Percentiles rank a stretch among this genome's conserved stretches.
phyloP scores from a whole-genome alignment of 176 grass and related monocot genomes.

The Thinopyrum elongatum region DNA sequence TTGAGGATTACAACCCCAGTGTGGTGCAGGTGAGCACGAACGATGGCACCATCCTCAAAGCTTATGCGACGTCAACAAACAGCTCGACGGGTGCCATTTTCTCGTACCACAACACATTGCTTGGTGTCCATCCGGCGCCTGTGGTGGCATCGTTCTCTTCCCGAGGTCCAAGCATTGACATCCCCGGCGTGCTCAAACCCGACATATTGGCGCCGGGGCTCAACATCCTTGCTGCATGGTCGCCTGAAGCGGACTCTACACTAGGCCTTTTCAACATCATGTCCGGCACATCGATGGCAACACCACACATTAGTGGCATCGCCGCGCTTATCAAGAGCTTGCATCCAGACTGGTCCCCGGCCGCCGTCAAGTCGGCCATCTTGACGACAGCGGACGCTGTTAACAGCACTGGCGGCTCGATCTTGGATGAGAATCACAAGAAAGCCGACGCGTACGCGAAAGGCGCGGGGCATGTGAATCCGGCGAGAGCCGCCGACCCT shows the following conservation, averaged over 20 bases:
- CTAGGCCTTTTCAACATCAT: background rate
- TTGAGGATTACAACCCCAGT: background rate
- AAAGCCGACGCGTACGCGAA: background rate
- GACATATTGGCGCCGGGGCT: background rate
- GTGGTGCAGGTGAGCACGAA: background rate
- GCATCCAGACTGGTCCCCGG: background rate
- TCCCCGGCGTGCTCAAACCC: background rate
- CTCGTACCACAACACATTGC: background rate
- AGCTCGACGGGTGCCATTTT: background rate
- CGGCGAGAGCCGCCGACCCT: background rate
- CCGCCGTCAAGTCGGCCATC: background rate
- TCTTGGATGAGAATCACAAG: background rate
- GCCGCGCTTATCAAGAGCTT: background rate
- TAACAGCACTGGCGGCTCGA: background rate
- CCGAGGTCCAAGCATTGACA: background rate
- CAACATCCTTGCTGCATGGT: background rate
- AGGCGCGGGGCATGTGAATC: background rate
- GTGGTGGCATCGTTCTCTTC: background rate
- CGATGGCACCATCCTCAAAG: background rate
- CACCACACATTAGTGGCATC: background rate
- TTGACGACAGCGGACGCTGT: background rate
- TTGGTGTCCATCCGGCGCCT: background rate
- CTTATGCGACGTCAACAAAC: background rate
- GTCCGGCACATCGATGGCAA: background rate
- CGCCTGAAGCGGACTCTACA: background rate